These are phyloP conservation scores for Eucalyptus sp. DNA, from an alignment of 345 rosid species.

Conservation along the genomic window DNA sequence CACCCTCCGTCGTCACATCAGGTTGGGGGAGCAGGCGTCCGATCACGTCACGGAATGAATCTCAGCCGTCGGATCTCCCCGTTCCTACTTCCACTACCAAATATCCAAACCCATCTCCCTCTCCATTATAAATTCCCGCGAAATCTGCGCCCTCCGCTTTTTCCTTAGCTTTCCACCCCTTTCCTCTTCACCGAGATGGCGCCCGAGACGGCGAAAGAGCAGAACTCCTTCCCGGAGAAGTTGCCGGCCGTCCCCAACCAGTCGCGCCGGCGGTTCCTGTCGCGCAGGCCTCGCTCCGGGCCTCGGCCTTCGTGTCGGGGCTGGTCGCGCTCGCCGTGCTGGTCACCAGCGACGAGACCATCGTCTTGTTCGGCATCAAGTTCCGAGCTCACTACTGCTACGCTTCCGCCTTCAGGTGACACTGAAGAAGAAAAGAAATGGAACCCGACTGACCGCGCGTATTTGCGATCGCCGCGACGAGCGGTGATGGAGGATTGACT, in stretches of 20 bases:
- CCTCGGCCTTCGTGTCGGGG: constrained; percentile 1
- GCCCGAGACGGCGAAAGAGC: background rate
- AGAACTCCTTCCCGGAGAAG: background rate
- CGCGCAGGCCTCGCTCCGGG: constrained; percentile 23
- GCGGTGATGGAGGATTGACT: too few relatives aligned
- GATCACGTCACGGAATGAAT: background rate
- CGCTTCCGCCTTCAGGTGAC: too few relatives aligned
- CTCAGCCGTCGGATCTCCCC: background rate
- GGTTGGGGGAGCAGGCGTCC: background rate
- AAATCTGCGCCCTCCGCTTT: background rate
- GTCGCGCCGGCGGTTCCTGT: background rate
- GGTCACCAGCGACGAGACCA: too few relatives aligned
- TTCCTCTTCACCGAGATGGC: background rate
- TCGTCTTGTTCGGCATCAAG: too few relatives aligned
- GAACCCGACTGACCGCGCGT: too few relatives aligned
- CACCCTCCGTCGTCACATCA: background rate
- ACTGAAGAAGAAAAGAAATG: too few relatives aligned
- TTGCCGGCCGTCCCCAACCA: background rate
- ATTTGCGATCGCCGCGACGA: too few relatives aligned
- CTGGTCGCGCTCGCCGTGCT: too few relatives aligned
- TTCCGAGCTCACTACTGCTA: too few relatives aligned
- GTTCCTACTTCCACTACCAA: background rate
- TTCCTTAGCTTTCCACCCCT: background rate
- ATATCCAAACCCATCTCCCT: background rate
- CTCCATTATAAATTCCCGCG: background rate